A percentile compares a stretch with the other conserved stretches of the same genome.
Conservation (phyloP, 306 rosid genomes). For the Sphenostylis stenocarpa region DNA sequence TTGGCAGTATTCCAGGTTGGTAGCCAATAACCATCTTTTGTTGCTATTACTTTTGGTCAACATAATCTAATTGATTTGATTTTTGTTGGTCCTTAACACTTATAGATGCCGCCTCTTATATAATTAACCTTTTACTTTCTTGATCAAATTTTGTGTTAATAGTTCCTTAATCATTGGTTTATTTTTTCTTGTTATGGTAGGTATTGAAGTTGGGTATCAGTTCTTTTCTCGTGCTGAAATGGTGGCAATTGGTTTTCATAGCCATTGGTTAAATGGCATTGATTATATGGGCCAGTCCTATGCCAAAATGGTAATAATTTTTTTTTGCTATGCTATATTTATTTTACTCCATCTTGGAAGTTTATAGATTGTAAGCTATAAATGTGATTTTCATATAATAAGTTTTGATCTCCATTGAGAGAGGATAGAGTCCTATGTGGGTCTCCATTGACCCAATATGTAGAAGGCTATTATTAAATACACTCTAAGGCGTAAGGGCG, state of each 20-base stretch:
- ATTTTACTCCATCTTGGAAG: background rate
- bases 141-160: background rate
- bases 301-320: conserved; percentile 62
- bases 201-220: conserved; percentile 86
- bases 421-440: background rate
- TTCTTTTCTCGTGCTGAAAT: conserved; percentile 98
- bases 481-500: background rate
- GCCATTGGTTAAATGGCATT: conserved; percentile 96
- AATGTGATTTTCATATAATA: background rate
- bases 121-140: background rate
- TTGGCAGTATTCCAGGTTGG: conserved; percentile 87
- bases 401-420: background rate
- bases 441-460: background rate
- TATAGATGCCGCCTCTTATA: background rate
- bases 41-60: background rate
- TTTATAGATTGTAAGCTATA: background rate
- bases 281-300: conserved; percentile 75
- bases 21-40: conserved; percentile 29
- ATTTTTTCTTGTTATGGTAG: conserved; percentile 47
- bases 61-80: background rate
- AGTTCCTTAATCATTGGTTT: conserved; percentile 8
- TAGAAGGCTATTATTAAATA: background rate
- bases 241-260: conserved; percentile 92
- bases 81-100: background rate
- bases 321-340: background rate